Percentiles rank a stretch among this genome's conserved stretches.
These are phyloP conservation scores for Nepenthes alata DNA, from an alignment of 179 eudicot species.

Conservation along the genomic window DNA sequence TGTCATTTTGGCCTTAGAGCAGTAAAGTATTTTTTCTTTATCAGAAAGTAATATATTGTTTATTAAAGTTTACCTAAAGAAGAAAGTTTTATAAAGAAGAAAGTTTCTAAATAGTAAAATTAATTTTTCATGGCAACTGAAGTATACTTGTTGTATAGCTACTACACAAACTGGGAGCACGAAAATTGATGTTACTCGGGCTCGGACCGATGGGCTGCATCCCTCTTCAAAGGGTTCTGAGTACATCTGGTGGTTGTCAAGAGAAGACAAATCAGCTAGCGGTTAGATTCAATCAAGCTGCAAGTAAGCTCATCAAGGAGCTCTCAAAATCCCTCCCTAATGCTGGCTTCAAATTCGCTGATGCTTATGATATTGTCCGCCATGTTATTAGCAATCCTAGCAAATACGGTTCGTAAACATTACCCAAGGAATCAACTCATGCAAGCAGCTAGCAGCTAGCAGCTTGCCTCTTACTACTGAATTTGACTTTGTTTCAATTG, in stretches of 20 bases:
- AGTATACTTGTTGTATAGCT: constrained; percentile 18
- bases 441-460: no score
- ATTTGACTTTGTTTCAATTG: neutral
- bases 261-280: constrained; percentile 69
- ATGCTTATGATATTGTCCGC: constrained; percentile 83
- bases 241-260: constrained; percentile 60
- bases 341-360: constrained; percentile 59
- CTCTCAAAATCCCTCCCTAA: constrained; percentile 53
- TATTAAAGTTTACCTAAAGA: no score
- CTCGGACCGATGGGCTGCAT: constrained; percentile 97
- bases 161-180: constrained; percentile 58
- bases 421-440: no score
- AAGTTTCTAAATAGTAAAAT: no score
- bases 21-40: no score
- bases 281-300: constrained; percentile 46
- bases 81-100: no score
- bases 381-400: constrained; percentile 60
- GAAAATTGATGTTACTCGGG: constrained; percentile 79
- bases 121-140: neutral
- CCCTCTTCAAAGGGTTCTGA: constrained; percentile 75
- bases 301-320: constrained; percentile 27
- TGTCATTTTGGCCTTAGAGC: no score
- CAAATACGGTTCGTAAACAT: constrained; percentile 38
- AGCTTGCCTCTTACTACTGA: no score
- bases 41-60: no score